Evolutionary conservation across 768 basidiomycete genomes (phyloP), one percentile per base, ranked within the genome.

Genomic region (Auricularia sp.): DNA sequence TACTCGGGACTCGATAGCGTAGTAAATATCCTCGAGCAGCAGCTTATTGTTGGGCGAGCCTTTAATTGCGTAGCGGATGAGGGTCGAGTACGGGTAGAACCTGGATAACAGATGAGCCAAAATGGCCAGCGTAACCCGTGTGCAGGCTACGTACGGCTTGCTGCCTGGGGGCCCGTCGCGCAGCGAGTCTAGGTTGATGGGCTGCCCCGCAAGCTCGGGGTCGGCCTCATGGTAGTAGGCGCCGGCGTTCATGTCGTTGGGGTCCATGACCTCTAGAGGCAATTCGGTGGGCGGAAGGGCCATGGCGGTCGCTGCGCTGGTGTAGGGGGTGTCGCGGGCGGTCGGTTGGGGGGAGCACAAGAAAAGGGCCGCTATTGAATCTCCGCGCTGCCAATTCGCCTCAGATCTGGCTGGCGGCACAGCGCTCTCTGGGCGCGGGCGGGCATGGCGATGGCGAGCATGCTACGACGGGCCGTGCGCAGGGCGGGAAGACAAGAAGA

Each of bases 61-160:
- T 76, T 94, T 94, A 75, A 94, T 94, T 64, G 91, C 91, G 73
- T 93, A 94, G 10, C 91, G 85, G 71, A 94, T 94, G 64, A 94
- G 84, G 37, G 91, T 94, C 3, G 91, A 94, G 73, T 94, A 94
- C 2, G 91, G 92, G 71, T 94, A 94, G 71, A 93, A 92, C 4
- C 56, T 59, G 29, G 21, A 7, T 18, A 18, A 18, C 11, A 35
- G 29, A 14, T 29, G 56, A 59, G 14, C 11, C 24, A 24, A 29
- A 3, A 6, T 29, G 29, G 4, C 6, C 14, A 5, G 11, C 29
- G 18, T 6, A 29, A 10, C 8, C 47, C 18, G 6, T 18, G 56
- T 7, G 29, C 6, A 24, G 1, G 56, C 56, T 29, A 59, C 56
- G 18, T 4, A 59, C 5, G 91, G 91, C 74, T 94, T 94, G 73